Conservation (phyloP, 495 filamentous ascomycete species). For the Penicillium goetzii region DNA sequence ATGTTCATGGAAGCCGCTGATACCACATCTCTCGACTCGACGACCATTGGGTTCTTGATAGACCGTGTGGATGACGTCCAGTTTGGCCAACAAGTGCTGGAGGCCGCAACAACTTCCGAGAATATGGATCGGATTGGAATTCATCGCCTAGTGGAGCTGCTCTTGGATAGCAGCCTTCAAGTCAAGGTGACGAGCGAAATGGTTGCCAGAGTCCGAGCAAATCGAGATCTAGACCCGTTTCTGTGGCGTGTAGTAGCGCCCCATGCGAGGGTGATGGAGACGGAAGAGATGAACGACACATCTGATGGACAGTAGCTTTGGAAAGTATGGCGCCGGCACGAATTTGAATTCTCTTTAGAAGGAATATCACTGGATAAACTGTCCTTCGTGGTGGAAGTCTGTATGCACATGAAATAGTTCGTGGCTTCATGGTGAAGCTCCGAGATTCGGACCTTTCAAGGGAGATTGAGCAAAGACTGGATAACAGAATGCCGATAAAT, state of each 20-base stretch:
- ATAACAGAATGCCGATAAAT: too few species aligned
- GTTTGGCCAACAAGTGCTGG: neutral
- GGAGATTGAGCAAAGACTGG: too few species aligned
- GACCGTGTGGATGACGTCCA: neutral
- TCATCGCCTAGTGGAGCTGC: neutral
- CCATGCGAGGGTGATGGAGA: neutral
- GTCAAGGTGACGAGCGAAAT: neutral
- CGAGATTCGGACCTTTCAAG: too few species aligned
- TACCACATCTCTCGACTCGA: neutral
- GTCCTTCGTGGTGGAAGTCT: too few species aligned
- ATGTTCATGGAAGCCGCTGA: neutral
- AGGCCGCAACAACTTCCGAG: neutral
- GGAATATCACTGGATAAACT: neutral
- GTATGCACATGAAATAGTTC: too few species aligned
- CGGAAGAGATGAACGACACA: neutral
- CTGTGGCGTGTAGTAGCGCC: neutral
- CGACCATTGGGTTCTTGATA: neutral
- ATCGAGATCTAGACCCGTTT: neutral
- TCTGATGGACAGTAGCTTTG: too few species aligned
- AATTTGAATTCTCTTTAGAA: too few species aligned
- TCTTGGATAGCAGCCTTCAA: neutral
- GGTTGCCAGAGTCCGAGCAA: neutral
- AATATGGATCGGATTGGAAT: neutral
- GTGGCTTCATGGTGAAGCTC: neutral
- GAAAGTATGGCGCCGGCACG: too few species aligned